These are phyloP conservation scores for Terana coerulea DNA, from an alignment of 768 basidiomycete genomes.

Conservation along the genomic window DNA sequence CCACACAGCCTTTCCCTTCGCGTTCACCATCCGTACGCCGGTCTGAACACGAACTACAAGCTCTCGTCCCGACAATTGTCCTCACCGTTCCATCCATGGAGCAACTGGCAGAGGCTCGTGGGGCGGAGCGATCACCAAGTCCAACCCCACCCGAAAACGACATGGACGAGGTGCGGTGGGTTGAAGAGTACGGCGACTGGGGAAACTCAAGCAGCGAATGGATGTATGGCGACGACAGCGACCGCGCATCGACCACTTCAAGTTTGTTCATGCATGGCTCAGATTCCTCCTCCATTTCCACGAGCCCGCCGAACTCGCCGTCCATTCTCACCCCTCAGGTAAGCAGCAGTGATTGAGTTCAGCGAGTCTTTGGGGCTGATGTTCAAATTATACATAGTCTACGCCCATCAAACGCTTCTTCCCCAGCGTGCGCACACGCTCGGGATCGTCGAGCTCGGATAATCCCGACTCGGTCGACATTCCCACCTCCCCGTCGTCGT, in stretches of 20 bases:
- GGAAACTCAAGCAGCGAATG: background rate
- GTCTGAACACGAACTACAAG: background rate
- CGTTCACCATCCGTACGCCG: background rate
- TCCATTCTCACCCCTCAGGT: background rate
- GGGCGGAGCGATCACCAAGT: too few relatives aligned
- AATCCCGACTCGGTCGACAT: background rate
- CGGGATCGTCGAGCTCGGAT: background rate
- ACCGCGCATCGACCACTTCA: conserved; percentile 1
- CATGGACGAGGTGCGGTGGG: conserved; percentile 10
- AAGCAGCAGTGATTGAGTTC: background rate
- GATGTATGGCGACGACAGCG: background rate
- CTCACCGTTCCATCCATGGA: conserved; percentile 6
- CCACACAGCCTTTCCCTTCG: background rate
- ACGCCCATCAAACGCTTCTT: background rate
- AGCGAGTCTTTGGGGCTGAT: background rate
- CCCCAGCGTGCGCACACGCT: background rate
- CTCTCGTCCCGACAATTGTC: background rate
- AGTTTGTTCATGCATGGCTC: background rate
- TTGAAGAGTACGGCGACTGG: conserved; percentile 13
- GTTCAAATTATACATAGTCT: background rate
- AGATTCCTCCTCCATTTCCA: conserved; percentile 8
- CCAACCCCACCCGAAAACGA: background rate
- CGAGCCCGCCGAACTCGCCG: conserved; percentile 4
- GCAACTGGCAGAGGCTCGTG: background rate
- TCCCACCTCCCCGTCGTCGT: background rate